Conservation (phyloP, 2,329 filamentous ascomycete species). For the Talaromyces sp. region DNA sequence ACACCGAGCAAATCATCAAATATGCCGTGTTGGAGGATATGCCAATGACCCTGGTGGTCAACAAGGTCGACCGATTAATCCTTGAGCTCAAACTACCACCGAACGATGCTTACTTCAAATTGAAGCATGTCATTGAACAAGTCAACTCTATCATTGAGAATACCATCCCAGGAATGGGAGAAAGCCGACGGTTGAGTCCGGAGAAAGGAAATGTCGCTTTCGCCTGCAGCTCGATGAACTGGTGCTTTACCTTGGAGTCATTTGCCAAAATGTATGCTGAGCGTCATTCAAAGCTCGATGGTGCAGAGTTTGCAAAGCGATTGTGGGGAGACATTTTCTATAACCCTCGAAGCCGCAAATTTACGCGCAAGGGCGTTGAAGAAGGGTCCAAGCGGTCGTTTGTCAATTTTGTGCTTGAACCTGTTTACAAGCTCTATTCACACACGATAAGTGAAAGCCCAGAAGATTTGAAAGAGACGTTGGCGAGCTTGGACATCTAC, state of each 20-base stretch:
- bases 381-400: conserved; percentile 80
- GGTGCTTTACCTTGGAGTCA: conserved; percentile 92
- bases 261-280: conserved; percentile 97
- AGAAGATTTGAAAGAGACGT: conserved; percentile 73
- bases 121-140: conserved; percentile 97
- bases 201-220: conserved; percentile 99
- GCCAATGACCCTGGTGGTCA: conserved; percentile 84
- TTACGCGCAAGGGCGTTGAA: conserved; percentile 82
- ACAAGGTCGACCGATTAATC: conserved; percentile 96
- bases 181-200: conserved; percentile 77
- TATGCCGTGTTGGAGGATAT: conserved; percentile 88
- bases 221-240: conserved; percentile 86
- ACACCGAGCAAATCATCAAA: conserved; percentile 95
- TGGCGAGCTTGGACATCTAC: conserved; percentile 74
- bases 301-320: conserved; percentile 75
- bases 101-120: conserved; percentile 95
- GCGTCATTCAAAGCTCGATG: conserved; percentile 76
- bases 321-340: conserved; percentile 98
- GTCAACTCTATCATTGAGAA: conserved; percentile 95
- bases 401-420: conserved; percentile 90
- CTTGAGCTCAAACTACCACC: conserved; percentile 91
- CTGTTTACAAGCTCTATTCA: conserved; percentile 95
- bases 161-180: conserved; percentile 75
- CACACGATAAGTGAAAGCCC: conserved; percentile 91
- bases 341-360: conserved; percentile 85